Conservation (phyloP, 2,329 filamentous ascomycete species). For the Thermothelomyces thermophilus region DNA sequence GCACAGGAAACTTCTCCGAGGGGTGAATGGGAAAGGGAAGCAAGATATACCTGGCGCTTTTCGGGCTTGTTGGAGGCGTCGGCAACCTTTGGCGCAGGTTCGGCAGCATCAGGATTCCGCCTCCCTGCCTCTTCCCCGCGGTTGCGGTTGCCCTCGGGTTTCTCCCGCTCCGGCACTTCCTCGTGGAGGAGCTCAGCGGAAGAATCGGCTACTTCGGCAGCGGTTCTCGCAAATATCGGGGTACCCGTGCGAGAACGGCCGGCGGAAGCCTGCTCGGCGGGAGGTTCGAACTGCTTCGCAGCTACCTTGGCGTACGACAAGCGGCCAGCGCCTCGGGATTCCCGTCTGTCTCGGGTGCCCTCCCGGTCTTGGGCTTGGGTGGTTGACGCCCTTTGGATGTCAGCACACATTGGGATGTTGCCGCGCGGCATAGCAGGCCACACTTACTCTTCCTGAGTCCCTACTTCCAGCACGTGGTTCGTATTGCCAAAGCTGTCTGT, state of each 20-base stretch:
- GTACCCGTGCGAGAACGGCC: slow-evolving; percentile 25
- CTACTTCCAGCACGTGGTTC: slow-evolving; percentile 42
- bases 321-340: not conserved
- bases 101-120: slow-evolving; percentile 36
- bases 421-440: not conserved
- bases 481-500: slow-evolving; percentile 41
- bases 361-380: not conserved
- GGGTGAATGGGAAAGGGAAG: not conserved
- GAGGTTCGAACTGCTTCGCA: slow-evolving; percentile 6
- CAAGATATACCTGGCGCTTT: slow-evolving; percentile 18
- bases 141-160: not conserved
- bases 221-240: slow-evolving; percentile 25
- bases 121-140: slow-evolving; percentile 32
- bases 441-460: slow-evolving; percentile 19
- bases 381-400: not conserved
- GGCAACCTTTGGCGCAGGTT: slow-evolving; percentile 36
- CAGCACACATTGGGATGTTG: not conserved
- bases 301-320: not conserved
- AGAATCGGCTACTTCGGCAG: slow-evolving; percentile 33
- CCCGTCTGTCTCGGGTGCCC: not conserved
- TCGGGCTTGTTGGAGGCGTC: slow-evolving; percentile 37
- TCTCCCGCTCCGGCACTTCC: slow-evolving; percentile 25
- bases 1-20: too few relatives aligned
- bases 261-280: not conserved
- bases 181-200: slow-evolving; percentile 30